phyloP scores from a whole-genome alignment of 805 yeast species.

The Metschnikowia baotianmanensis region DNA sequence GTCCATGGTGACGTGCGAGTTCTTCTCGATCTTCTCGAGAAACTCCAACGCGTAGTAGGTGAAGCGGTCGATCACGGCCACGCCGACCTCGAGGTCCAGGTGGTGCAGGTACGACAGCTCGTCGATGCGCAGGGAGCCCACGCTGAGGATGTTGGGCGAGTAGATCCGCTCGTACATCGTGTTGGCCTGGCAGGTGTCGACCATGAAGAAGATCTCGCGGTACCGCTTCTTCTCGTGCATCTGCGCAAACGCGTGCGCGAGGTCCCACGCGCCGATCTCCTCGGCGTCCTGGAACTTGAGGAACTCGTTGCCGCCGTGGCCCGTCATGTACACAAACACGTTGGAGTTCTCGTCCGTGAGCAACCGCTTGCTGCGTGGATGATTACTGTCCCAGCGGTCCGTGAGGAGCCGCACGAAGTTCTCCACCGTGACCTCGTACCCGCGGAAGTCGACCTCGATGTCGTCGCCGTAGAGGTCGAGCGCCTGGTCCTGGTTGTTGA shows the following conservation, averaged over 20 bases:
- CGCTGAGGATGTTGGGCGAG: slow-evolving; percentile 88
- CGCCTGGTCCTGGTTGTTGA: slow-evolving; percentile 88
- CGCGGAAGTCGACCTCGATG: slow-evolving; percentile 94
- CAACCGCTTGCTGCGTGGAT: slow-evolving; percentile 87
- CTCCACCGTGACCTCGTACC: slow-evolving; percentile 97
- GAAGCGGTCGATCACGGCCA: slow-evolving; percentile 95
- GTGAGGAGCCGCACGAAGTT: slow-evolving; percentile 90
- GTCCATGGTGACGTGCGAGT: slow-evolving; percentile 70
- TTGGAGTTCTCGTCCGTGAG: slow-evolving; percentile 93
- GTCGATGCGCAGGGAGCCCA: slow-evolving; percentile 84
- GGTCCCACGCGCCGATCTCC: slow-evolving; percentile 90
- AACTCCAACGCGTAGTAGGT: slow-evolving; percentile 89
- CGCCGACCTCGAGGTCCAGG: slow-evolving; percentile 94
- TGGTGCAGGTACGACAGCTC: slow-evolving; percentile 95
- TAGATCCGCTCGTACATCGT: slow-evolving; percentile 93
- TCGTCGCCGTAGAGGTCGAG: slow-evolving; percentile 91
- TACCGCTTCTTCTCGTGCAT: slow-evolving; percentile 96
- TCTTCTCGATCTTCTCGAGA: slow-evolving; percentile 75
- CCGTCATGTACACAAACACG: slow-evolving; percentile 92
- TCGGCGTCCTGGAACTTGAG: slow-evolving; percentile 98
- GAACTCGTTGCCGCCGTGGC: slow-evolving; percentile 98
- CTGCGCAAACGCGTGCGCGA: slow-evolving; percentile 95
- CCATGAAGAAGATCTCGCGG: slow-evolving; percentile 94
- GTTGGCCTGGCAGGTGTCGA: slow-evolving; percentile 98
- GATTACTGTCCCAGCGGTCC: slow-evolving; percentile 93